phyloP scores from a whole-genome alignment of 2,329 filamentous ascomycete species.

The Colletotrichum echinochloae region DNA sequence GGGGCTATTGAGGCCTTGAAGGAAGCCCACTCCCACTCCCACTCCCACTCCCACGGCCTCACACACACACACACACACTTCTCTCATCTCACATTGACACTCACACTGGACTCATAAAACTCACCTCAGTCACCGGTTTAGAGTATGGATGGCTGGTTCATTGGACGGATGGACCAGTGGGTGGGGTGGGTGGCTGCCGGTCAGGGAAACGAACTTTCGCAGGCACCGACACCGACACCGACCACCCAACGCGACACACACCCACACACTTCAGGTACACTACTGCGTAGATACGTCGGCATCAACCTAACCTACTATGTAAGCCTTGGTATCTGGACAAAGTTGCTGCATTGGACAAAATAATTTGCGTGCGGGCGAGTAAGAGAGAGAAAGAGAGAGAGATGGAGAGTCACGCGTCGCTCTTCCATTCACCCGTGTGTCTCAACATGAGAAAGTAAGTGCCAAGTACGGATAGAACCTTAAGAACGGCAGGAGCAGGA shows the following conservation, averaged over 20 bases:
- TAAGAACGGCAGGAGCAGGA: constrained; percentile 9
- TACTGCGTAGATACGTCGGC: background rate
- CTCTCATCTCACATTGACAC: background rate
- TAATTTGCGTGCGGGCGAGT: background rate
- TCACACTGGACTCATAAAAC: background rate
- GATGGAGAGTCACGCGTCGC: background rate
- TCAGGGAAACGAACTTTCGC: constrained; percentile 1
- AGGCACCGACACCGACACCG: background rate
- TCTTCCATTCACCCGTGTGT: background rate
- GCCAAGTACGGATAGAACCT: background rate
- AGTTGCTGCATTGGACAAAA: background rate
- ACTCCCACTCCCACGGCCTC: too few species aligned
- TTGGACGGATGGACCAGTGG: background rate
- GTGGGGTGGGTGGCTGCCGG: background rate
- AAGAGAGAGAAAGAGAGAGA: background rate
- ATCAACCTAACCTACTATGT: background rate
- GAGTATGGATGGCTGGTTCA: background rate
- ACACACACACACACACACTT: background rate
- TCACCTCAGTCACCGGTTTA: background rate
- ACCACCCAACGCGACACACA: background rate
- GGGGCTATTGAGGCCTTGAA: background rate
- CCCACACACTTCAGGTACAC: background rate
- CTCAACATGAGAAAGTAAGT: background rate
- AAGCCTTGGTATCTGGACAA: background rate
- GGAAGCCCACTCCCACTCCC: background rate